phyloP scores from a whole-genome alignment of 805 yeast genomes.

The Grigorovia yakushimaensis region DNA sequence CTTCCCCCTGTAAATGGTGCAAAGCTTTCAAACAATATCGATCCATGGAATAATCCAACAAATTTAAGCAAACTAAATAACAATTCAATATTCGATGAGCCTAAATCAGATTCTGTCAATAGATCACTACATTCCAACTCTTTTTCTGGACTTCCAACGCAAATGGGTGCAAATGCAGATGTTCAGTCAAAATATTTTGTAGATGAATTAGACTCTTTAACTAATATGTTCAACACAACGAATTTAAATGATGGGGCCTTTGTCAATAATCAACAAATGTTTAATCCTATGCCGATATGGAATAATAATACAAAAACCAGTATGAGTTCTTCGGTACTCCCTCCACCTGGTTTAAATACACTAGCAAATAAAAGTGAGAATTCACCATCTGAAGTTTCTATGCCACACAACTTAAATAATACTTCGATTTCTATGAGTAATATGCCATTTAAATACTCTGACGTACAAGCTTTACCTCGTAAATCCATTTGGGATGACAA shows the following conservation, averaged over 20 bases:
- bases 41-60: neutral
- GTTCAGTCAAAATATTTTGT: constrained; percentile 10
- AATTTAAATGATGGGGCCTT: constrained; percentile 9
- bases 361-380: neutral
- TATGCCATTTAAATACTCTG: constrained; percentile 1
- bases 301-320: constrained; percentile 4
- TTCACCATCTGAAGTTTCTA: neutral
- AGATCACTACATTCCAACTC: neutral
- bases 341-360: neutral
- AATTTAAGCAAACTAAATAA: neutral
- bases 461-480: constrained; percentile 4
- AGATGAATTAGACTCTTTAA: constrained; percentile 21
- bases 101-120: neutral
- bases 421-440: neutral
- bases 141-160: neutral
- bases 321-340: neutral
- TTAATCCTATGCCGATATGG: constrained; percentile 11
- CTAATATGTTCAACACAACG: constrained; percentile 20
- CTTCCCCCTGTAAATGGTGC: neutral
- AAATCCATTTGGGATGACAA: constrained; percentile 24
- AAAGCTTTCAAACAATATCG: neutral
- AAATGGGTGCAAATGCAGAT: neutral
- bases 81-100: neutral
- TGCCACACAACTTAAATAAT: neutral
- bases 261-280: constrained; percentile 1